phyloP scores from a whole-genome alignment of 495 filamentous ascomycete species.

The Penicillium roqueforti region DNA sequence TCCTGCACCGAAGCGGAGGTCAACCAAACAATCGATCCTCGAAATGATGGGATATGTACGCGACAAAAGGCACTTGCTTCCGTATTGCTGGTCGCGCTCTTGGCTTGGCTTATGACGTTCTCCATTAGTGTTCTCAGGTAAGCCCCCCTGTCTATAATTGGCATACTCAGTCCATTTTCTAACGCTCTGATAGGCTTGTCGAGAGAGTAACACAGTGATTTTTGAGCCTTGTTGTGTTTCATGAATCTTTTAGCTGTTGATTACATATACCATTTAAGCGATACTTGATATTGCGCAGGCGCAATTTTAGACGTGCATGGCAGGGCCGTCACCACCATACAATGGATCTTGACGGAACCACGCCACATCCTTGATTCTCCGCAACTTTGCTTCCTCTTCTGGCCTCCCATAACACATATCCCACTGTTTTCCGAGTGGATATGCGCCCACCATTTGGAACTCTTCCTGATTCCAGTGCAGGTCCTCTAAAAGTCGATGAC shows the following conservation, averaged over 20 bases:
- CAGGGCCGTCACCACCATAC: conserved; percentile 54
- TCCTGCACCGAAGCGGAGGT: conserved; percentile 48
- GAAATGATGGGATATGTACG: conserved; percentile 53
- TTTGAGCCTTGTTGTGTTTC: not conserved
- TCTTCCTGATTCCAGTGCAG: conserved; percentile 31
- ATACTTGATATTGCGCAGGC: not conserved
- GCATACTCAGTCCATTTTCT: conserved; percentile 11
- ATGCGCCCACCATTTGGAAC: conserved; percentile 66
- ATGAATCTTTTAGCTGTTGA: not conserved
- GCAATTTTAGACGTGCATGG: conserved; percentile 30
- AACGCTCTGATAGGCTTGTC: conserved; percentile 50
- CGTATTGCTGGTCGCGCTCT: conserved; percentile 75
- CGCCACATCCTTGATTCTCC: conserved; percentile 40
- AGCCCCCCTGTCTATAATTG: not conserved
- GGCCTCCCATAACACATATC: conserved; percentile 66
- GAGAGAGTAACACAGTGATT: conserved; percentile 56
- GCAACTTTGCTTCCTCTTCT: conserved; percentile 48
- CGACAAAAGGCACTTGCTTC: conserved; percentile 74
- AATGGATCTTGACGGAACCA: conserved; percentile 61
- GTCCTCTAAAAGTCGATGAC: conserved; percentile 58
- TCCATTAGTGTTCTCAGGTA: conserved; percentile 81
- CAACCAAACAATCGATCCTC: conserved; percentile 35
- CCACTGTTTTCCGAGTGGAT: conserved; percentile 55
- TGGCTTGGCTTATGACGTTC: conserved; percentile 90
- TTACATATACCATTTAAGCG: not conserved